Evolutionary conservation across 352 stramenopile species (phyloP), one percentile per base, ranked within the genome.

Genomic region (Phytophthora europaea): DNA sequence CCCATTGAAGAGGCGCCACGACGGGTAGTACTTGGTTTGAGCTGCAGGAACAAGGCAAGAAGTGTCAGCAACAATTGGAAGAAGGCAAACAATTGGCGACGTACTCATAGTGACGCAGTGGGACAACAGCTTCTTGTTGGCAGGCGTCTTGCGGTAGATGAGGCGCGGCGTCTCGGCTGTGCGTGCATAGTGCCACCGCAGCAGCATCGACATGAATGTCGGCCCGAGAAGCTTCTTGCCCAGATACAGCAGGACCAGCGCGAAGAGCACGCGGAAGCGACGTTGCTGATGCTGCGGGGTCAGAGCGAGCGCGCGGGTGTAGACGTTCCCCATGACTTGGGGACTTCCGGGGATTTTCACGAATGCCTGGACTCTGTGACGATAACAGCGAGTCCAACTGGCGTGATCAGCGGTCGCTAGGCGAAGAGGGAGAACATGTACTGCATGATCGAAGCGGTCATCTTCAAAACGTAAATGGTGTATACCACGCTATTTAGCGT

Each of bases 1-100:
- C 16, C 83, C 83, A 61, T 86, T 90, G 52, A 84, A 83, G 12
- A 90, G 67, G 20, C 77, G 61, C 80, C 72, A 85, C 2, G 81
- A 72, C 38, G 85, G 78, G 62, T 84, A 82, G 69, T 90, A 93
- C 65, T 80, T 81, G 20, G 79, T 68, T 51, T 75, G 76, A 5
- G 83, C 83, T 88, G 70, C 53, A 61, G 43, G 23, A 55, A 1
- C 22, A 16, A n/a, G 5, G 5, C 23, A 33, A 40, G 13, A 50
- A 34, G 6, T 16, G 23, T 26, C 13, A 45, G 12, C 12, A 50
- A 10, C 4, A 51, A n/a, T 28, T 31, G 20, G n/a, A 33, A 31
- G 10, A 3, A n/a, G 38, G 16, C 31, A 57, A 12, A 18, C 16
- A 22, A 70, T 54, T 43, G 33, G 6, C 12, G 15, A 85, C 79